These are phyloP conservation scores for Penicillium freii DNA, from an alignment of 2,329 filamentous ascomycete genomes.

Conservation along the genomic window DNA sequence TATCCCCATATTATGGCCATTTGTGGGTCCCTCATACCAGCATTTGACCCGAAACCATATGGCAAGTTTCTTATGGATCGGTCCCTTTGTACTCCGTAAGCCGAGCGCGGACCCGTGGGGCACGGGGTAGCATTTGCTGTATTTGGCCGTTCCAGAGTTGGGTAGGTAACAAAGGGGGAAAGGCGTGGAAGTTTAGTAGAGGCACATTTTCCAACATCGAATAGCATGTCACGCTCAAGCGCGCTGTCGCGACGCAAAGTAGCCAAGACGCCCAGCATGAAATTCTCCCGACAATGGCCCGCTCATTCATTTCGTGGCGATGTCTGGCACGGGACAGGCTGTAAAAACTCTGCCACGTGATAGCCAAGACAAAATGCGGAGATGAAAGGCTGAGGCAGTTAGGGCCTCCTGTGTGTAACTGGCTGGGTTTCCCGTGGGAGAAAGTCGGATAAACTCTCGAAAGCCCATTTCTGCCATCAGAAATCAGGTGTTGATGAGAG, in stretches of 20 bases:
- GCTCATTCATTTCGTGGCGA: neutral
- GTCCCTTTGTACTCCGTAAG: neutral
- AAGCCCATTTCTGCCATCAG: neutral
- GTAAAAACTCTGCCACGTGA: neutral
- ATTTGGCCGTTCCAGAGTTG: neutral
- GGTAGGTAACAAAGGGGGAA: neutral
- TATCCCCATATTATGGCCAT: neutral
- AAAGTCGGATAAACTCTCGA: neutral
- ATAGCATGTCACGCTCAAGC: neutral
- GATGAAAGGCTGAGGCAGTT: neutral
- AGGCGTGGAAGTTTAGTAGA: neutral
- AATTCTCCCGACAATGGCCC: slow-evolving; percentile 1
- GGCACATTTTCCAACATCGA: neutral
- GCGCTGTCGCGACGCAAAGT: too few species aligned
- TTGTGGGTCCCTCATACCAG: neutral
- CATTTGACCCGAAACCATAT: neutral
- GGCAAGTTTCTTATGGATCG: neutral
- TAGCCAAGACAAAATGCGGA: neutral
- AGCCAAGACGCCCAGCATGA: neutral
- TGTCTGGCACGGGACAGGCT: neutral
- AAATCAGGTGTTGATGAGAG: neutral
- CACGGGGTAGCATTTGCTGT: neutral
- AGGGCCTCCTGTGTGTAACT: neutral
- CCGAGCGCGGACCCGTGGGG: neutral
- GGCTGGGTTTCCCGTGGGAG: slow-evolving; percentile 2